Base-by-base conservation (phyloP, 179 eudicot species). In the Vitellaria paradoxa region DNA sequence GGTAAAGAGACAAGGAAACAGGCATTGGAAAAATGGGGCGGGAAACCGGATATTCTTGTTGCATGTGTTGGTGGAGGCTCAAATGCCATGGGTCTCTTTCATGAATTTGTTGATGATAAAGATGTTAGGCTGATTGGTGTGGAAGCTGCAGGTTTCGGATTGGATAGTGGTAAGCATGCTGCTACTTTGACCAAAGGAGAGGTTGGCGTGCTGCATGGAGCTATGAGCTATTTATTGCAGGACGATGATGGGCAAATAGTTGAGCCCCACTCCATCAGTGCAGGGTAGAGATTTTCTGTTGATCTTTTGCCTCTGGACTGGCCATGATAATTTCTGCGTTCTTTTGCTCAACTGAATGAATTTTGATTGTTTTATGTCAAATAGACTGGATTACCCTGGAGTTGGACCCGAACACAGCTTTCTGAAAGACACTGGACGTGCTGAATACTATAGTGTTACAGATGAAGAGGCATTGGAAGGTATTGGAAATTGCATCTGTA, bases 371-470 rank as follows among this genome's bases (percentile, higher is more conserved):
- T 47, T 72, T 55, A n/a, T 81, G 21, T 18, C 62, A 59, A 76
- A 49, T 82, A 94, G 98, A 5, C 88, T 94, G 82, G 97, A 95
- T 71, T 95, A 95, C 81, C 97, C 99, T 69, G 99, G 99, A 81
- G 99, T 95, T 76, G 97, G 99, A 82, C 99, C 99, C 7, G 99
- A 93, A 80, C 99, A 91, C 79, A 95, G 97, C 87, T 95, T 86
- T 83, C 75, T 95, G 75, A 95, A 95, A 81, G 99, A 95, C 77
- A 63, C 89, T 30, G 97, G 97, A 65, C 97, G 99, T 77, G 97
- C 99, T 24, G 97, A 95, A 84, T 95, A 93, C 84, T 88, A 87
- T 73, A 91, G 97, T 72, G 76, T 90, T 75, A 95, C 97, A 59
- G 97, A 95, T 74, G 90, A 91, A 80, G 99, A 93, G 87, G 97